These are phyloP conservation scores for Paraurostyla sp. DNA, from an alignment of 73 alveolate species.

Conservation along the genomic window DNA sequence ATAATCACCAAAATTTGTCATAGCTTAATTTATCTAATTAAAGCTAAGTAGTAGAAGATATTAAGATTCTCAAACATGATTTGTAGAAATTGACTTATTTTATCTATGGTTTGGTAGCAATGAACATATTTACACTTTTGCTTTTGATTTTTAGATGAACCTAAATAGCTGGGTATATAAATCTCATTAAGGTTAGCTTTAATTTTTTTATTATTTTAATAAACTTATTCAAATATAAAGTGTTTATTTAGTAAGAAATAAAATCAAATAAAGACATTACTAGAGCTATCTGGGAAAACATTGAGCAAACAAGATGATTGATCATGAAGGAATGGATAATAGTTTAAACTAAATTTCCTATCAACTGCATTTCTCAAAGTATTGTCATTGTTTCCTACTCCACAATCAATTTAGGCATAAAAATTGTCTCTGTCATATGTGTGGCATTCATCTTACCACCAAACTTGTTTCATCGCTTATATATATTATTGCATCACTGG, in stretches of 20 bases:
- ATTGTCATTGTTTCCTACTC: slow-evolving; percentile 47
- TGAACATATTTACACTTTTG: too few species aligned
- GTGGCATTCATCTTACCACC: slow-evolving; percentile 56
- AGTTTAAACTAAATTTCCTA: neutral
- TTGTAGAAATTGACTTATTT: too few species aligned
- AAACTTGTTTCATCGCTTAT: slow-evolving; percentile 1
- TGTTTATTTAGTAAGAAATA: neutral
- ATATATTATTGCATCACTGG: slow-evolving; percentile 1
- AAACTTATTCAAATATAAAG: neutral
- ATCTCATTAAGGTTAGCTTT: too few species aligned
- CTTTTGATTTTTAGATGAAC: too few species aligned
- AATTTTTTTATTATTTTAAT: too few species aligned
- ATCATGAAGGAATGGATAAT: slow-evolving; percentile 38
- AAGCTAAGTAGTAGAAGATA: too few species aligned
- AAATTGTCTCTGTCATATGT: slow-evolving; percentile 49
- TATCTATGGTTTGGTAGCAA: too few species aligned
- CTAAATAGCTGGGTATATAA: too few species aligned
- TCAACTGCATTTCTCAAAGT: slow-evolving; percentile 32
- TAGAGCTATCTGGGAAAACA: slow-evolving; percentile 48
- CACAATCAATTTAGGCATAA: slow-evolving; percentile 52
- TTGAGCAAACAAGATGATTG: neutral
- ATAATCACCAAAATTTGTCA: too few species aligned
- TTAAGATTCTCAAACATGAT: too few species aligned
- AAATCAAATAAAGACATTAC: slow-evolving; percentile 38
- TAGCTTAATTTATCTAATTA: too few species aligned